Base-by-base conservation (phyloP, 2,329 filamentous ascomycete species). In the Botryotinia convoluta region DNA sequence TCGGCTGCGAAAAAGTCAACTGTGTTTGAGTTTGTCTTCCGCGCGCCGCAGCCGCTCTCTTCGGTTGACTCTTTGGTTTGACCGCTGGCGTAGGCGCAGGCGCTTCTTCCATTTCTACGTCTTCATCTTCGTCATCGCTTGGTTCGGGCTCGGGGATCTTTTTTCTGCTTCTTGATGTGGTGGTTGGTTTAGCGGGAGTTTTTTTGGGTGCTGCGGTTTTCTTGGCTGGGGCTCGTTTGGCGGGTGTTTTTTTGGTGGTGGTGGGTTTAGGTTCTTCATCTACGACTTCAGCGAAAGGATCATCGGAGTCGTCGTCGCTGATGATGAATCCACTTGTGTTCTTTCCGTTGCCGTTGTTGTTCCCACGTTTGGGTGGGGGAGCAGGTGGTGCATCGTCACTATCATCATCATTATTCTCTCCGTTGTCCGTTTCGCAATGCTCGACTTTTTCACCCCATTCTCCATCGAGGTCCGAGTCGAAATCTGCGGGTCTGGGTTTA, bases 381-480 rank as follows among this genome's bases (percentile, higher is more conserved):
- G 76, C 76, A 67, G 80, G 79, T 44, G 74, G 77, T 60, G 83
- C 82, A 22, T 84, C 84, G 26, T 85, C 87, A 4, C 65, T 69
- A 64, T 86, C 84, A 74, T 87, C 83, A 32, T 84, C 80, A 18
- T 80, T 79, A 5, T 80, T 78, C 12, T 80, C 79, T 20, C 80
- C 81, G 22, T 69, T 26, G 20, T 72, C 71, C 4, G 63, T 69
- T 8, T 69, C 71, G 29, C 73, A 71, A 35, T 73, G 65, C 16
- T 54, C 74, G n/a, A 87, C 85, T 4, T 84, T 84, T 65, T 96
- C 92, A 74, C 92, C 92, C 95, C 95, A 98, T 69, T 87, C 87
- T 0, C 95, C 96, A 68, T 97, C 92, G 39, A 95, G 84, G 76
- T 98, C 95, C n/a, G 90, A 93, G 79, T 98, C 94, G 94, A 95